Conservation (phyloP, 1,284 basidiomycete genomes). For the Leccinum griseonigrum region DNA sequence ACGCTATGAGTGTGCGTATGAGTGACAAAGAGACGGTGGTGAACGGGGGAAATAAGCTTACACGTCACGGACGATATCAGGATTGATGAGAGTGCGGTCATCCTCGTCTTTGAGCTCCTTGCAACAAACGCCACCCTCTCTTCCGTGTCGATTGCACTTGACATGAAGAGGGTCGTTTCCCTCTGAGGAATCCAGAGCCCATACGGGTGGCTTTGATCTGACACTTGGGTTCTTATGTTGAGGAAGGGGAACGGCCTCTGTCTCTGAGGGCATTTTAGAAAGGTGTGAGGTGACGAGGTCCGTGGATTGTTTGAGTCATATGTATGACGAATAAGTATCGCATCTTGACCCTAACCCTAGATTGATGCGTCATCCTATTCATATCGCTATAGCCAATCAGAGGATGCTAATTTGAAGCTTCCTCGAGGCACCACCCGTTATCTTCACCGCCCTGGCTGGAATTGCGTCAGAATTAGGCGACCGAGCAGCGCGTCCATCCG, state of each 20-base stretch:
- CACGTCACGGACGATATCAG: constrained; percentile 84
- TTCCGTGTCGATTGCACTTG: constrained; percentile 58
- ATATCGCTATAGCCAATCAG: constrained; percentile 5
- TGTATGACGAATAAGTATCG: background rate
- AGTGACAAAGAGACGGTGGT: background rate
- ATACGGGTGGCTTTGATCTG: constrained; percentile 50
- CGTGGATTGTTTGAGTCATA: background rate
- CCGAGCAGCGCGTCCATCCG: background rate
- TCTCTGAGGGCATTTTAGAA: constrained; percentile 21
- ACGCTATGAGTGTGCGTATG: constrained; percentile 49
- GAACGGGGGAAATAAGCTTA: constrained; percentile 36
- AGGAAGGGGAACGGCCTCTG: constrained; percentile 20
- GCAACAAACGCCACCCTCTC: constrained; percentile 71
- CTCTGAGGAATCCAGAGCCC: constrained; percentile 51
- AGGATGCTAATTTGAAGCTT: constrained; percentile 9
- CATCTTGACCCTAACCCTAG: constrained; percentile 16
- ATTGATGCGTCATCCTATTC: background rate
- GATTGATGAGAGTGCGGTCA: constrained; percentile 76
- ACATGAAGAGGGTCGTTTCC: constrained; percentile 45
- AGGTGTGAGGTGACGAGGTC: background rate
- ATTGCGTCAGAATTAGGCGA: background rate
- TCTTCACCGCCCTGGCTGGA: background rate
- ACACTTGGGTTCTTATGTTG: constrained; percentile 3
- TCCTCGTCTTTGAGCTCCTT: constrained; percentile 78
- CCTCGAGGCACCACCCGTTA: background rate